Evolutionary conservation across 805 yeast genomes (phyloP).

Genomic region (Starmerella bombi): DNA sequence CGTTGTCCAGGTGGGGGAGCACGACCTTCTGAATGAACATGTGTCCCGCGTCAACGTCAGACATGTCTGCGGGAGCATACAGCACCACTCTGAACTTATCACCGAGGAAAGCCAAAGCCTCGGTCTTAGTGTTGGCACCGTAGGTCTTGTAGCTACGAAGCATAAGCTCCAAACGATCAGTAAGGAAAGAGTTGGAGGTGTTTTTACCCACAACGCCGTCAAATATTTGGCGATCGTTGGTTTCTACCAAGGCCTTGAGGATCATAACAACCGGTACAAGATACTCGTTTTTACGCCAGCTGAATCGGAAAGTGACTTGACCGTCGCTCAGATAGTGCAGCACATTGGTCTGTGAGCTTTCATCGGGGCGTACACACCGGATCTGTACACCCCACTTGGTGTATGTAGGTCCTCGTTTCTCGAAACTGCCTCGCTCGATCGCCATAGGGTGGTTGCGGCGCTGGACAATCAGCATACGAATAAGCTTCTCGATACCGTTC

Average conservation of each 20-base stretch:
- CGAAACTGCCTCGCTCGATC: constrained; percentile 83
- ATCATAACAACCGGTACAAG: constrained; percentile 88
- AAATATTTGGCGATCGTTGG: constrained; percentile 88
- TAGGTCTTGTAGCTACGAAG: constrained; percentile 78
- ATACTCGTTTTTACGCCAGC: constrained; percentile 95
- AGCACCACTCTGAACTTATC: constrained; percentile 91
- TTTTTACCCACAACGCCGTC: constrained; percentile 93
- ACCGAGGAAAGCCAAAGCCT: constrained; percentile 88
- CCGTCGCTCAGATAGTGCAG: constrained; percentile 91
- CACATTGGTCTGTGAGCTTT: constrained; percentile 95
- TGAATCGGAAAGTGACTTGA: constrained; percentile 87
- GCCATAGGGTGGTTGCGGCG: constrained; percentile 98
- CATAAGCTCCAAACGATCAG: constrained; percentile 92
- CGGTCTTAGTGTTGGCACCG: constrained; percentile 62
- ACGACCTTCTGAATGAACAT: constrained; percentile 74
- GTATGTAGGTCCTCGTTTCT: constrained; percentile 85
- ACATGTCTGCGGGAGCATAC: constrained; percentile 73
- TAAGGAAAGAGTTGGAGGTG: constrained; percentile 73
- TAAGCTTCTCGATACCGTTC: constrained; percentile 90
- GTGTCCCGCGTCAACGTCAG: constrained; percentile 83
- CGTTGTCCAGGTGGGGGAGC: constrained; percentile 61
- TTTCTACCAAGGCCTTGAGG: constrained; percentile 75
- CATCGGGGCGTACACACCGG: constrained; percentile 90
- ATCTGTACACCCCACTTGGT: constrained; percentile 86
- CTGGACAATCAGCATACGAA: constrained; percentile 95